Percentiles rank a stretch among this genome's conserved stretches.
phyloP scores from a whole-genome alignment of 2,329 filamentous ascomycete genomes.

The Aspergillus sp. region DNA sequence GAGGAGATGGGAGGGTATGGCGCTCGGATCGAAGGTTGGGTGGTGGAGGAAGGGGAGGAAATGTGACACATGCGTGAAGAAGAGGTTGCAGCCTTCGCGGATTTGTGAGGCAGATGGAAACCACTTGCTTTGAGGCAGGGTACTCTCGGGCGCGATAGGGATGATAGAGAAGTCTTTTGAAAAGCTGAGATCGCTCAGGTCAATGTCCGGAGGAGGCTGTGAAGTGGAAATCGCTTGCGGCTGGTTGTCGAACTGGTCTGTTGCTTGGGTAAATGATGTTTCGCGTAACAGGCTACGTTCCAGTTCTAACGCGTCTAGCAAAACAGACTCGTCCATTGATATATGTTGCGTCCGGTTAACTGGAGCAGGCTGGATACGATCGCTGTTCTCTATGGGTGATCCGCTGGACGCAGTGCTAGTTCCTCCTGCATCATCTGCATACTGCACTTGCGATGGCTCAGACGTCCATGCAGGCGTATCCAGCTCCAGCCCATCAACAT shows the following conservation, averaged over 20 bases:
- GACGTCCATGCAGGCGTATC: no score
- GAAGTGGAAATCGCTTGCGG: background rate
- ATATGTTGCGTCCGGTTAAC: background rate
- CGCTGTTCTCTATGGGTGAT: conserved; percentile 9
- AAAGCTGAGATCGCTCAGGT: conserved; percentile 2
- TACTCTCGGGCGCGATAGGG: conserved; percentile 1
- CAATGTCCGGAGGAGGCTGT: conserved; percentile 1
- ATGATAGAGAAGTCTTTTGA: conserved; percentile 5
- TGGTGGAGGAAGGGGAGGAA: conserved; percentile 44
- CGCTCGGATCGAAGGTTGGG: conserved; percentile 37
- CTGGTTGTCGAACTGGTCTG: conserved; percentile 10
- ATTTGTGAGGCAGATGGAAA: conserved; percentile 35
- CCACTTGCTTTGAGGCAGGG: conserved; percentile 28
- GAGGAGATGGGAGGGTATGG: conserved; percentile 28
- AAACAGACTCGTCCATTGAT: background rate
- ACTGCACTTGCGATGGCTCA: no score
- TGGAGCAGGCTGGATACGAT: background rate
- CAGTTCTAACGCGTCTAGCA: conserved; percentile 16
- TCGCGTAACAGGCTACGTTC: conserved; percentile 19
- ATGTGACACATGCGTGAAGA: conserved; percentile 39
- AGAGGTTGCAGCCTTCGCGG: conserved; percentile 35
- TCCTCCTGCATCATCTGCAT: no score
- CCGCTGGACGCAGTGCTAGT: no score
- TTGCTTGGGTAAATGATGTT: conserved; percentile 16
- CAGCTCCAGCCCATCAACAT: background rate